phyloP scores from a whole-genome alignment of 768 basidiomycete genomes.

The Boletales sp. region DNA sequence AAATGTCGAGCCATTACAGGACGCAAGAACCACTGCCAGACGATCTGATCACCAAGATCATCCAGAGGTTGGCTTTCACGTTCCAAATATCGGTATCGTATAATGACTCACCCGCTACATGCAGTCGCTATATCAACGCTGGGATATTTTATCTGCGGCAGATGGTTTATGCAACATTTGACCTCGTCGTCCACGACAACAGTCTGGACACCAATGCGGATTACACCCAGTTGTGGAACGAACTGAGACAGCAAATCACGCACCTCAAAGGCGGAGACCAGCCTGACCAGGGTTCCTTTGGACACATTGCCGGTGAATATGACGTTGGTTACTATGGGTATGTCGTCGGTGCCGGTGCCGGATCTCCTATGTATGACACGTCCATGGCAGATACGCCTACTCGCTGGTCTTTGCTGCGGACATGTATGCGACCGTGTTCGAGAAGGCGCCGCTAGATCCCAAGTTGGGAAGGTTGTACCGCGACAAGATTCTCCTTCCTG shows the following conservation, averaged over 20 bases:
- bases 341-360: constrained; percentile 6
- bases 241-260: constrained; percentile 63
- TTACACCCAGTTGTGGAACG: constrained; percentile 76
- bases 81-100: neutral
- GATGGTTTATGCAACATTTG: constrained; percentile 61
- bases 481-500: constrained; percentile 63
- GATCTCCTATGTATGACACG: neutral
- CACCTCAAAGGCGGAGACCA: constrained; percentile 57
- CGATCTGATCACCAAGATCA: constrained; percentile 70
- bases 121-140: constrained; percentile 72
- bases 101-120: neutral
- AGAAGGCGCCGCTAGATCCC: constrained; percentile 70
- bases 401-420: constrained; percentile 62
- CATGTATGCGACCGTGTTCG: constrained; percentile 73
- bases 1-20: constrained; percentile 78
- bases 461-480: constrained; percentile 65
- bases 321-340: constrained; percentile 65
- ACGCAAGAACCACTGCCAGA: constrained; percentile 66
- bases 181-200: constrained; percentile 23
- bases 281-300: constrained; percentile 74
- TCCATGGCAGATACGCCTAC: constrained; percentile 54
- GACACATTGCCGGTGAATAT: constrained; percentile 74
- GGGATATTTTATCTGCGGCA: constrained; percentile 71
- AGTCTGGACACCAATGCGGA: constrained; percentile 52
- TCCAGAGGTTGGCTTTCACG: constrained; percentile 59